These are phyloP conservation scores for Backusella liffmaniae DNA, from an alignment of 192 early-diverging fungal species.

Conservation along the genomic window DNA sequence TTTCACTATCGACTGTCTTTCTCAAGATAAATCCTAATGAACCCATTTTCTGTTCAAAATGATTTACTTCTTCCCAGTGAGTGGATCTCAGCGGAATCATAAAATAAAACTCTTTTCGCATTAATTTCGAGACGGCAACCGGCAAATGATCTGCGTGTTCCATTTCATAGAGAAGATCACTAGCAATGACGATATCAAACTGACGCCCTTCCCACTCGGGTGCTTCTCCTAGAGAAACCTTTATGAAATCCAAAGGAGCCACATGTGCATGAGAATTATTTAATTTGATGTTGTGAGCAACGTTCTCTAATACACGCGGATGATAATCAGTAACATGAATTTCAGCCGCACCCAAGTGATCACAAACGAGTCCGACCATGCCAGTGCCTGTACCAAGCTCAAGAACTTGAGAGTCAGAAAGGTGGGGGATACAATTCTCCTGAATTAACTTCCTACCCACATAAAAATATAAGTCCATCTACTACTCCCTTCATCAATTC, in stretches of 20 bases:
- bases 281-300: slow-evolving; percentile 39
- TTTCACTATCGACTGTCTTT: slow-evolving; percentile 12
- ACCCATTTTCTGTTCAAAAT: slow-evolving; percentile 49
- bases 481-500: neutral
- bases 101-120: slow-evolving; percentile 49
- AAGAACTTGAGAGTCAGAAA: slow-evolving; percentile 37
- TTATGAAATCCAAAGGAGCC: slow-evolving; percentile 39
- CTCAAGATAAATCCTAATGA: slow-evolving; percentile 29
- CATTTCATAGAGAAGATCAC: slow-evolving; percentile 53
- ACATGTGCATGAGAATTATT: slow-evolving; percentile 32
- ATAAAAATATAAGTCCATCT: neutral
- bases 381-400: slow-evolving; percentile 59
- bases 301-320: slow-evolving; percentile 46
- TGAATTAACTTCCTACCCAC: slow-evolving; percentile 30
- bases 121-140: slow-evolving; percentile 42
- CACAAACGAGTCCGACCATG: slow-evolving; percentile 47
- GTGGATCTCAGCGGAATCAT: slow-evolving; percentile 50
- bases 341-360: slow-evolving; percentile 38
- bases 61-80: slow-evolving; percentile 44
- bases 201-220: slow-evolving; percentile 15
- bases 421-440: slow-evolving; percentile 22
- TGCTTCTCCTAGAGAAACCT: slow-evolving; percentile 33
- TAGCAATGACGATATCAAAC: slow-evolving; percentile 45
- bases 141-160: slow-evolving; percentile 51
- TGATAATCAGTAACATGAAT: slow-evolving; percentile 52